Conservation (phyloP, 176 grass and related monocot genomes). For the Hordeum vulgare region DNA sequence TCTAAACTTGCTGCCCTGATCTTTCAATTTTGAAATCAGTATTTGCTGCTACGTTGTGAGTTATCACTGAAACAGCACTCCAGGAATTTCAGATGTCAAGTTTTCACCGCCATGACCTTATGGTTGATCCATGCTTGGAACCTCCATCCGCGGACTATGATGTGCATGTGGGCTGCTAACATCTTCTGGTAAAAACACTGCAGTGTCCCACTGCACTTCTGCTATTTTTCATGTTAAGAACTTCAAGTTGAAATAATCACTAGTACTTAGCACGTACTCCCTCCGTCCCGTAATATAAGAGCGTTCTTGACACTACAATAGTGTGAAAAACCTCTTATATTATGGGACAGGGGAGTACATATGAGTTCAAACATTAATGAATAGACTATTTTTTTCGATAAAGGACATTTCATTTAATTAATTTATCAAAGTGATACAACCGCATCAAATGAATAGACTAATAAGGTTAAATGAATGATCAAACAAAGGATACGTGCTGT, state of each 20-base stretch:
- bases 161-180: constrained; percentile 46
- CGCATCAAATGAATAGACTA: not conserved
- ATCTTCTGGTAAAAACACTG: constrained; percentile 66
- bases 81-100: constrained; percentile 3
- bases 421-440: no score
- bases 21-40: constrained; percentile 3
- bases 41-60: constrained; percentile 2
- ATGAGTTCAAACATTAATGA: constrained; percentile 3
- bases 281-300: no score
- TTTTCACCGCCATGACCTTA: constrained; percentile 13
- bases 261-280: not conserved
- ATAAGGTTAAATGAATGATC: not conserved
- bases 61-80: constrained; percentile 6
- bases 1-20: not conserved
- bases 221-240: constrained; percentile 66
- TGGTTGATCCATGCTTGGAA: constrained; percentile 25
- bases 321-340: no score
- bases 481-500: constrained; percentile 74
- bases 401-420: no score
- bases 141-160: constrained; percentile 29
- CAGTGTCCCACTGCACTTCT: constrained; percentile 72
- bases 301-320: no score
- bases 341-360: no score
- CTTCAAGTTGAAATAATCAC: constrained; percentile 1
- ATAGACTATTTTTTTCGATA: no score